Evolutionary conservation across 164 flowering plant genomes (phyloP).

Genomic region (Warburgia ugandensis): DNA sequence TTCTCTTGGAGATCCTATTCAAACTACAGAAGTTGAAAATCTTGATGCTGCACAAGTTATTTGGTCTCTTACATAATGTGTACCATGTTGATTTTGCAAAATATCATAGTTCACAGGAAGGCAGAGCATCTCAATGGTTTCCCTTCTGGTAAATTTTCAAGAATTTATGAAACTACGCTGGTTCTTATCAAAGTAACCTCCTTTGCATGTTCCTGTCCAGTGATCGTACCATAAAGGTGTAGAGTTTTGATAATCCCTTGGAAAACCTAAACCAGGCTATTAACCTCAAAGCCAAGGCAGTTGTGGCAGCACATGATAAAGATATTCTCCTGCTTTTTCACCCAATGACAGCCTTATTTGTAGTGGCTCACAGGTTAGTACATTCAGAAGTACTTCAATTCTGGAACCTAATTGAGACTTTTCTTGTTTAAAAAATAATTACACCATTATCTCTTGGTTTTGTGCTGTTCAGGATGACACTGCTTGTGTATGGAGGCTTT

Average conservation of each 20-base stretch:
- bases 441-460: neutral
- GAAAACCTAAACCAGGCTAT: conserved; percentile 29
- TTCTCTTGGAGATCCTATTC: too few relatives aligned
- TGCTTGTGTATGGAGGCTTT: conserved; percentile 88
- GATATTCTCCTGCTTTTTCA: conserved; percentile 77
- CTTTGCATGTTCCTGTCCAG: conserved; percentile 22
- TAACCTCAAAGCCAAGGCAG: conserved; percentile 64
- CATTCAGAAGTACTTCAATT: too few relatives aligned
- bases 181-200: too few relatives aligned
- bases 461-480: conserved; percentile 63
- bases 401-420: too few relatives aligned
- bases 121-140: too few relatives aligned
- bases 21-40: too few relatives aligned
- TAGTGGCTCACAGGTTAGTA: conserved; percentile 88
- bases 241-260: conserved; percentile 58
- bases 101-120: too few relatives aligned
- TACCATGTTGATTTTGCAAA: too few relatives aligned
- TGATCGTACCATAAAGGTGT: conserved; percentile 79
- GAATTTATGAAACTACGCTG: neutral
- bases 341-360: conserved; percentile 85
- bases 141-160: neutral
- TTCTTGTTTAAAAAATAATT: neutral
- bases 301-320: conserved; percentile 75
- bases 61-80: too few relatives aligned
- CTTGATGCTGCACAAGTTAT: too few relatives aligned